Percentiles rank a stretch among this genome's conserved stretches.
phyloP scores from a whole-genome alignment of 2,329 filamentous ascomycete species.

The Fusarium nanum region DNA sequence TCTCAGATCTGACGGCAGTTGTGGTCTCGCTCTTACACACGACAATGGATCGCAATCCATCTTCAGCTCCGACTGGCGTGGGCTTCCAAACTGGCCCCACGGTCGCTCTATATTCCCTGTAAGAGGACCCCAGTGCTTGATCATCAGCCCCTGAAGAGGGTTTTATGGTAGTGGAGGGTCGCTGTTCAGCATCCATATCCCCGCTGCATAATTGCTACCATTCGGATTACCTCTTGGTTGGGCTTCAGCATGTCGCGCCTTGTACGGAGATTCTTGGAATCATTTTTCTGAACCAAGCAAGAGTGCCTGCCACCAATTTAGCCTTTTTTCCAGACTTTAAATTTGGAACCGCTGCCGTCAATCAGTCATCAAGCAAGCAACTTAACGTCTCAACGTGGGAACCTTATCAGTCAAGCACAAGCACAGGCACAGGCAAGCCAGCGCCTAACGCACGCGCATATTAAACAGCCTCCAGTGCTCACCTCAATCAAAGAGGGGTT shows the following conservation, averaged over 20 bases:
- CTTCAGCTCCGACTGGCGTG: constrained; percentile 8
- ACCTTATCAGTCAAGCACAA: constrained; percentile 9
- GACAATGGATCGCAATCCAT: constrained; percentile 2
- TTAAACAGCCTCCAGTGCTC: constrained; percentile 37
- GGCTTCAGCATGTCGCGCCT: constrained; percentile 23
- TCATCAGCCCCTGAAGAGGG: constrained; percentile 31
- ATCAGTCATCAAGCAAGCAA: constrained; percentile 28
- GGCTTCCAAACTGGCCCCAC: constrained; percentile 1
- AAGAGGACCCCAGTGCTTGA: constrained; percentile 32
- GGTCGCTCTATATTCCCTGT: constrained; percentile 18
- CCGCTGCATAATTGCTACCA: constrained; percentile 27
- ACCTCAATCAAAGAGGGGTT: constrained; percentile 42
- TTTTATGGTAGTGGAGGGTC: constrained; percentile 23
- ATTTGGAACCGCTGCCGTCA: constrained; percentile 22
- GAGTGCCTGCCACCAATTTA: constrained; percentile 14
- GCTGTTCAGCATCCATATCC: constrained; percentile 10
- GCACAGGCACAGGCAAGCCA: constrained; percentile 1
- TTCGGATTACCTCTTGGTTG: constrained; percentile 30
- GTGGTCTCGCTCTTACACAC: constrained; percentile 17
- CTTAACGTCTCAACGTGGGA: constrained; percentile 7
- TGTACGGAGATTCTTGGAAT: constrained; percentile 3
- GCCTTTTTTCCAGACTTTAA: constrained; percentile 15
- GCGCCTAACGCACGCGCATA: constrained; percentile 36
- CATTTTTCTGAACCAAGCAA: constrained; percentile 17
- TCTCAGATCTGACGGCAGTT: constrained; percentile 8